A percentile compares a stretch with the other conserved stretches of the same genome.
Evolutionary conservation across 139 green algal genomes (phyloP).

Genomic region (Ostreobium quekettii): DNA sequence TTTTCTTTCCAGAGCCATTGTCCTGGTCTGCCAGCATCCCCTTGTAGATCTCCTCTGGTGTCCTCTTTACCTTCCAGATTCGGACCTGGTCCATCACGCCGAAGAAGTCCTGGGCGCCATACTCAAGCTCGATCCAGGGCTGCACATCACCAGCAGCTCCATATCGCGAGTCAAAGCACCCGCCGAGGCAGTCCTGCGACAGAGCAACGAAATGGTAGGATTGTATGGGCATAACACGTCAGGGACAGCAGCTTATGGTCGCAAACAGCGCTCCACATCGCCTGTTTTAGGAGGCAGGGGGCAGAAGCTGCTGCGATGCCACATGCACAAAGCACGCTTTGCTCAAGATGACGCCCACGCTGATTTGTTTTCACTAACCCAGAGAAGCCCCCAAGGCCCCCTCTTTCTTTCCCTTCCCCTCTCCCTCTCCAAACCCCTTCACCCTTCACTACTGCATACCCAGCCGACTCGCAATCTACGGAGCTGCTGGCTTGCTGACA

Average conservation of each 20-base stretch:
- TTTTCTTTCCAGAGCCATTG: conserved; percentile 19
- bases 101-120: conserved; percentile 68
- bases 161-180: conserved; percentile 70
- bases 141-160: conserved; percentile 47
- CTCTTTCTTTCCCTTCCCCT: no score
- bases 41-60: conserved; percentile 48
- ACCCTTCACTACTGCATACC: no score
- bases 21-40: conserved; percentile 54
- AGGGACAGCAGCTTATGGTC: not conserved
- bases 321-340: not conserved
- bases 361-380: not conserved
- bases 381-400: no score
- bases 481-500: no score
- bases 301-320: not conserved
- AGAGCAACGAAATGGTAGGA: no score
- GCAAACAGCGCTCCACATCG: not conserved
- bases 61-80: conserved; percentile 64
- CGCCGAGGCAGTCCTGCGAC: conserved; percentile 63
- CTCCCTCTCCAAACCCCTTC: no score
- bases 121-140: conserved; percentile 49
- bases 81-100: conserved; percentile 74
- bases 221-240: no score
- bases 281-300: not conserved
- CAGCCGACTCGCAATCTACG: no score
- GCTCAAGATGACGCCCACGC: not conserved